Conservation (phyloP, 495 filamentous ascomycete genomes). For the Echria macrotheca region DNA sequence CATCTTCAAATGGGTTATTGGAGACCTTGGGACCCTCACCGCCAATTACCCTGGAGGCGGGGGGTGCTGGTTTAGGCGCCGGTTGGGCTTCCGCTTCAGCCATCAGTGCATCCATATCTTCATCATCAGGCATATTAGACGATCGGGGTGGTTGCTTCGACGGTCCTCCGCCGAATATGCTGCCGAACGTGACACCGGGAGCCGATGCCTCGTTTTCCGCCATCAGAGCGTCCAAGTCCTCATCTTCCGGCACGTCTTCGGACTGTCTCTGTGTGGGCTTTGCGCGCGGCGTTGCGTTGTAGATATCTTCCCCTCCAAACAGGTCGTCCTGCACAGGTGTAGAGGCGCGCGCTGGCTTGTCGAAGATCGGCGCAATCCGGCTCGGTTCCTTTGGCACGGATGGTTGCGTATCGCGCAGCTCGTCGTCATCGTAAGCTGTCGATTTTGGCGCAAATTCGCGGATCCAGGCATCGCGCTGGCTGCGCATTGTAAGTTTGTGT, state of each 20-base stretch:
- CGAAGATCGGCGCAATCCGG: slow-evolving; percentile 46
- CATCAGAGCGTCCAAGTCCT: slow-evolving; percentile 48
- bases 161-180: slow-evolving; percentile 30
- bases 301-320: slow-evolving; percentile 39
- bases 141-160: background rate
- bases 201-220: slow-evolving; percentile 38
- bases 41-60: too few species aligned
- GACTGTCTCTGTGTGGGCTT: slow-evolving; percentile 6
- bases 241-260: slow-evolving; percentile 38
- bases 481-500: slow-evolving; percentile 72
- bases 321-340: slow-evolving; percentile 30
- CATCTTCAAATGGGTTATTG: slow-evolving; percentile 13
- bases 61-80: background rate
- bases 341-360: slow-evolving; percentile 23
- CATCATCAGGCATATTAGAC: slow-evolving; percentile 34
- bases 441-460: slow-evolving; percentile 60
- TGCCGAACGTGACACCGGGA: slow-evolving; percentile 9
- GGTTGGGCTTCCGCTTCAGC: slow-evolving; percentile 39
- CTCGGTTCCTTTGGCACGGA: slow-evolving; percentile 25
- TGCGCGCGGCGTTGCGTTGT: slow-evolving; percentile 34
- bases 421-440: slow-evolving; percentile 47
- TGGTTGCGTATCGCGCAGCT: slow-evolving; percentile 21
- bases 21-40: slow-evolving; percentile 8
- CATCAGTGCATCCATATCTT: slow-evolving; percentile 50
- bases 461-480: slow-evolving; percentile 68